phyloP scores from a whole-genome alignment of 495 filamentous ascomycete species.

The Pyronema domesticum region DNA sequence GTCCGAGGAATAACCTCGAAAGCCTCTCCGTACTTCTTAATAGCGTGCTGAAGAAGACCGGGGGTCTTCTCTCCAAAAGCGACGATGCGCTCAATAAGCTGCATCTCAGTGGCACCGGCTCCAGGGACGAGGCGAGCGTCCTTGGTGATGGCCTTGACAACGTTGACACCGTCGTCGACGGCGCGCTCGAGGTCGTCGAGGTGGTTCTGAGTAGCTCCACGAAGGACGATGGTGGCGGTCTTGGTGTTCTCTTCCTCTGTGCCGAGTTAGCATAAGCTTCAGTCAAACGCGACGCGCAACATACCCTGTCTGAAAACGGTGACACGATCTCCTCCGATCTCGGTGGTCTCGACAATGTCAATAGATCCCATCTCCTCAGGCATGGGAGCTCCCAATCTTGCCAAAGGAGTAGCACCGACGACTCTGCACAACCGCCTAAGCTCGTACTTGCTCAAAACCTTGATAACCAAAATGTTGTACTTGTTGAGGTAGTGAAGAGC shows the following conservation, averaged over 20 bases:
- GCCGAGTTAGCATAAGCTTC: slow-evolving; percentile 3
- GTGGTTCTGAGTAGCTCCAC: slow-evolving; percentile 93
- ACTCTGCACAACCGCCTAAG: slow-evolving; percentile 84
- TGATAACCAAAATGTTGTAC: slow-evolving; percentile 87
- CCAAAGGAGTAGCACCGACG: slow-evolving; percentile 87
- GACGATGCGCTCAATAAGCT: slow-evolving; percentile 80
- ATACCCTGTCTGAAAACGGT: slow-evolving; percentile 80
- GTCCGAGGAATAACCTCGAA: slow-evolving; percentile 94
- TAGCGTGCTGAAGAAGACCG: slow-evolving; percentile 81
- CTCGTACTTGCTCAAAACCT: slow-evolving; percentile 97
- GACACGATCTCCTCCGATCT: slow-evolving; percentile 96
- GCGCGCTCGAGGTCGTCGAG: slow-evolving; percentile 94
- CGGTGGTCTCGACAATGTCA: slow-evolving; percentile 90
- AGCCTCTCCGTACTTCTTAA: slow-evolving; percentile 91
- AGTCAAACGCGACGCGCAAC: background rate
- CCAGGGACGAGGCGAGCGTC: slow-evolving; percentile 83
- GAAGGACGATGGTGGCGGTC: slow-evolving; percentile 86
- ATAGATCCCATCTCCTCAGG: slow-evolving; percentile 95
- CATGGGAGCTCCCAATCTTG: slow-evolving; percentile 93
- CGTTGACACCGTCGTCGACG: slow-evolving; percentile 96
- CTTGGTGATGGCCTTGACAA: slow-evolving; percentile 93
- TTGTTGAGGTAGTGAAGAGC: slow-evolving; percentile 96
- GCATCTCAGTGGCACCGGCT: slow-evolving; percentile 88
- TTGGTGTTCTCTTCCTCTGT: slow-evolving; percentile 69
- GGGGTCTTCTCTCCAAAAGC: slow-evolving; percentile 79